Conservation (phyloP, 441 rosid species). For the Breynia disticha region DNA sequence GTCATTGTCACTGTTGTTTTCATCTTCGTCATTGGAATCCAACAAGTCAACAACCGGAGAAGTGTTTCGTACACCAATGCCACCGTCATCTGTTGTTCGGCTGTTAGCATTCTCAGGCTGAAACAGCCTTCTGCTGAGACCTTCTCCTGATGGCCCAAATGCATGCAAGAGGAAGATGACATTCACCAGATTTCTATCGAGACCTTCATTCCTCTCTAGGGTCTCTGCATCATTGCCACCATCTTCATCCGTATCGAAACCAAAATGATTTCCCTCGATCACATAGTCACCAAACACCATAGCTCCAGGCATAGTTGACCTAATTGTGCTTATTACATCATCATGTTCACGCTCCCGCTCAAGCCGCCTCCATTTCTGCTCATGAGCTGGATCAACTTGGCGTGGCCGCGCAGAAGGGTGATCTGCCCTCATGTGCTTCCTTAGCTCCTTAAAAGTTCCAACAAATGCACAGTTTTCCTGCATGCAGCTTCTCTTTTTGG, state of each 20-base stretch:
- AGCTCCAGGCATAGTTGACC: slow-evolving; percentile 85
- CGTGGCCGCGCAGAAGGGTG: slow-evolving; percentile 82
- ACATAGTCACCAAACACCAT: slow-evolving; percentile 82
- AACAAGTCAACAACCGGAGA: slow-evolving; percentile 20
- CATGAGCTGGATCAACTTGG: slow-evolving; percentile 62
- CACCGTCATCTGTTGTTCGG: slow-evolving; percentile 23
- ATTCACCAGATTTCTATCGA: slow-evolving; percentile 49
- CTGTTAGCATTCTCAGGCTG: slow-evolving; percentile 23
- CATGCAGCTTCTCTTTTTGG: slow-evolving; percentile 80
- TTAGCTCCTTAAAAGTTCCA: slow-evolving; percentile 79
- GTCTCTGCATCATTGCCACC: slow-evolving; percentile 26
- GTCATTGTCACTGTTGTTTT: slow-evolving; percentile 14
- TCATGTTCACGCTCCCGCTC: slow-evolving; percentile 65
- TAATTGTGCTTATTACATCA: slow-evolving; percentile 75
- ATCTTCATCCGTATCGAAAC: slow-evolving; percentile 39
- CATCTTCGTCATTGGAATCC: slow-evolving; percentile 36
- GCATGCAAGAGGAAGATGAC: slow-evolving; percentile 61
- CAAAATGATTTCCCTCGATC: slow-evolving; percentile 47
- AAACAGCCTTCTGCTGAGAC: slow-evolving; percentile 30
- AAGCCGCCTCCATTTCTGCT: slow-evolving; percentile 81
- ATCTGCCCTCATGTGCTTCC: slow-evolving; percentile 76
- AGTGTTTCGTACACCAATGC: slow-evolving; percentile 16
- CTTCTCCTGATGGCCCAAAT: slow-evolving; percentile 51
- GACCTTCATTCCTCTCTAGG: slow-evolving; percentile 27
- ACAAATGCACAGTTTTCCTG: slow-evolving; percentile 71